Percentiles rank a stretch among this genome's conserved stretches.
Conservation (phyloP, 805 yeast genomes). For the Wickerhamiella vanderwaltii region DNA sequence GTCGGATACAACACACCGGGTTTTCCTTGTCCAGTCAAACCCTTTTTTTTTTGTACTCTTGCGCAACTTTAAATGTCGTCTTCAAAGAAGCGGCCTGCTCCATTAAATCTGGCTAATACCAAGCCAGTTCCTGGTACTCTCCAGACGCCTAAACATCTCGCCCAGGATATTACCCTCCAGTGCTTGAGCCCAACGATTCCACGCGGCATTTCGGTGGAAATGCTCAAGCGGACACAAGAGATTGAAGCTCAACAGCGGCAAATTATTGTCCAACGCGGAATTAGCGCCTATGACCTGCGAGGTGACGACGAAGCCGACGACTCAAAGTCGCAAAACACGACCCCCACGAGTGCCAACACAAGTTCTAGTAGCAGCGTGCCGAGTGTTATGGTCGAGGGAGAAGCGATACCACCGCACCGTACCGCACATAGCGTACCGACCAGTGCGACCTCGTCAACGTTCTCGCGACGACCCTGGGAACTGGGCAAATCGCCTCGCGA, state of each 20-base stretch:
- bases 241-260: conserved; percentile 17
- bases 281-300: conserved; percentile 5
- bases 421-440: conserved; percentile 9
- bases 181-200: conserved; percentile 17
- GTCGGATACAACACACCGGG: no score
- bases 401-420: conserved; percentile 3
- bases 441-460: conserved; percentile 1
- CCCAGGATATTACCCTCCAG: conserved; percentile 16
- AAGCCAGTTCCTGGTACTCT: conserved; percentile 12
- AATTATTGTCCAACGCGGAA: conserved; percentile 13
- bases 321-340: conserved; percentile 12
- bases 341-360: conserved; percentile 17
- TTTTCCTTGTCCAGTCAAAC: no score
- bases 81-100: conserved; percentile 9
- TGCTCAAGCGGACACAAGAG: conserved; percentile 13
- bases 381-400: not conserved
- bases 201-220: conserved; percentile 13
- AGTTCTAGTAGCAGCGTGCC: conserved; percentile 8
- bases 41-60: no score
- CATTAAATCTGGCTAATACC: conserved; percentile 6
- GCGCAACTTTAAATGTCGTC: no score
- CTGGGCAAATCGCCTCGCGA: not conserved
- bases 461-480: conserved; percentile 9
- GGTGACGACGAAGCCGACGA: conserved; percentile 6
- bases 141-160: conserved; percentile 11